Conservation (phyloP, 2,329 filamentous ascomycete species). For the Coccinonectria pachysandricola region DNA sequence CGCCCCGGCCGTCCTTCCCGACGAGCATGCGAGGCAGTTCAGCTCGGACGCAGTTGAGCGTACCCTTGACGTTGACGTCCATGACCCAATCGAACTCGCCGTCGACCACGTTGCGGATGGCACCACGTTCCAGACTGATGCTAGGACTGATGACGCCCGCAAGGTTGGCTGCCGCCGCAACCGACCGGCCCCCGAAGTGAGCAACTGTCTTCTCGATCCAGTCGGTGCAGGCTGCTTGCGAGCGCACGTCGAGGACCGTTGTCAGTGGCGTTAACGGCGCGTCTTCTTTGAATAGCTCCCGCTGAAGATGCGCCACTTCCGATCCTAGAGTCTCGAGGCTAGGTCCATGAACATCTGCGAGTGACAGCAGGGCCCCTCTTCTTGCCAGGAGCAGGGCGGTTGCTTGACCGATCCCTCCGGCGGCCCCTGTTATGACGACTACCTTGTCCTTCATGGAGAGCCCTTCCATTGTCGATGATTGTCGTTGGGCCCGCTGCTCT, state of each 20-base stretch:
- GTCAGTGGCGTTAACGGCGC: too few species aligned
- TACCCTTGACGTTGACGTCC: slow-evolving; percentile 34
- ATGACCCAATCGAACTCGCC: slow-evolving; percentile 32
- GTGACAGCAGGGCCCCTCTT: slow-evolving; percentile 5
- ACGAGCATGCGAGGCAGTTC: too few species aligned
- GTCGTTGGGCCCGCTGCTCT: too few species aligned
- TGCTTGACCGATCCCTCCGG: slow-evolving; percentile 2
- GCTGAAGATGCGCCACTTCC: too few species aligned
- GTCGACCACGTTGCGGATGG: slow-evolving; percentile 27
- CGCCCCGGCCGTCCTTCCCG: too few species aligned
- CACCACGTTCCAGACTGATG: too few species aligned
- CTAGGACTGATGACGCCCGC: slow-evolving; percentile 14
- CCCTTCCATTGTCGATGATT: too few species aligned
- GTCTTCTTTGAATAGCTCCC: too few species aligned
- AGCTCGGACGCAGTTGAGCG: slow-evolving; percentile 41
- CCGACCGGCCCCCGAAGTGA: slow-evolving; percentile 22
- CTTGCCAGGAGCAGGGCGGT: slow-evolving; percentile 1
- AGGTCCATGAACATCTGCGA: slow-evolving; percentile 11
- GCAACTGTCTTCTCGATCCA: slow-evolving; percentile 25
- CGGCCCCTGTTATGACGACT: slow-evolving; percentile 3
- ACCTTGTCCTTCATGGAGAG: too few species aligned
- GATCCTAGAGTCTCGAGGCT: too few species aligned
- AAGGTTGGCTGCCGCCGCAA: slow-evolving; percentile 33
- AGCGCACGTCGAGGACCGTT: too few species aligned
- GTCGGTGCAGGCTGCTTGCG: too few species aligned